Percentiles rank a stretch among this genome's conserved stretches.
Conservation (phyloP, 257 asterid genomes). For the Fraxinus cuspidata region DNA sequence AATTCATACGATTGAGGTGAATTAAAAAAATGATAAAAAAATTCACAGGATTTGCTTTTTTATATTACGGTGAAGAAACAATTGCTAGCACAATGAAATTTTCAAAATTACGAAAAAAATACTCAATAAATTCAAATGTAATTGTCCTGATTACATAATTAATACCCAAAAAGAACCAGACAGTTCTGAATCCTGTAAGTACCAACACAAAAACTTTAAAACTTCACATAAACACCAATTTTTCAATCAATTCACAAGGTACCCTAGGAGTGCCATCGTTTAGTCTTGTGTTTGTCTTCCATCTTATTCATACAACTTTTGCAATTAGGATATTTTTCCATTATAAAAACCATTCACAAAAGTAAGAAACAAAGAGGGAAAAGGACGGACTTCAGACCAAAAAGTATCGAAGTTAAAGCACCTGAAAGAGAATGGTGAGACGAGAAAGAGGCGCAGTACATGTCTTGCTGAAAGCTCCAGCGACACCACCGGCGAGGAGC, state of each 20-base stretch:
- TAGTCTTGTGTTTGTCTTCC: background rate
- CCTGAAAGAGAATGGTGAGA: conserved; percentile 82
- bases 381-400: background rate
- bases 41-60: too few species aligned
- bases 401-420: conserved; percentile 10
- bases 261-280: background rate
- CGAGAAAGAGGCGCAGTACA: conserved; percentile 85
- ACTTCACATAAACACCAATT: background rate
- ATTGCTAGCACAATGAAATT: background rate
- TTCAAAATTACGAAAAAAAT: too few species aligned
- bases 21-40: too few species aligned
- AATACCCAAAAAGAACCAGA: too few species aligned
- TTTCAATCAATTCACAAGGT: background rate
- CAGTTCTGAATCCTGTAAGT: too few species aligned
- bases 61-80: too few species aligned
- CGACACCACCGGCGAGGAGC: conserved; percentile 76
- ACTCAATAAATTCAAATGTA: too few species aligned
- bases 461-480: conserved; percentile 81
- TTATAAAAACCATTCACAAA: too few species aligned
- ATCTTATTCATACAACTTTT: background rate
- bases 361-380: background rate
- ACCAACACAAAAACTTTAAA: too few species aligned
- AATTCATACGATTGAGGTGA: too few species aligned
- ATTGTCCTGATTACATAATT: too few species aligned
- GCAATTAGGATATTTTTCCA: background rate